Evolutionary conservation across 208 protist genomes (phyloP), one percentile per base, ranked within the genome.

Genomic region (Trypanosoma theileri): DNA sequence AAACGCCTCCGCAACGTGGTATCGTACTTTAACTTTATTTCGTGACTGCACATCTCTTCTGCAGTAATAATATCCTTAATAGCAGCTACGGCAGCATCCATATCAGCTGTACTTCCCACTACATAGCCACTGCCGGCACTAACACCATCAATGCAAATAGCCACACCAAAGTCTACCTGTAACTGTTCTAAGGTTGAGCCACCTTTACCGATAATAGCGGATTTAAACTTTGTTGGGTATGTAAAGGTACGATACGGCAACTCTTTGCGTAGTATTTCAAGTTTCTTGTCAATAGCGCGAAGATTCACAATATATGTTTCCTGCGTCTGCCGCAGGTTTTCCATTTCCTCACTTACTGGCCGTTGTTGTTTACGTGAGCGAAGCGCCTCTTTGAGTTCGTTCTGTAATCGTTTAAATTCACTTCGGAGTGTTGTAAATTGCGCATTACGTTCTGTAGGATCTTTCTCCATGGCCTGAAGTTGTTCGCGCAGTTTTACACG

Each of bases 111-210:
- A 7, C 60, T 70, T 42, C 81, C 81, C 0, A 87, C 61, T 9
- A 80, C 59, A 64, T 74, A 74, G 21, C 73, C 84, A 24, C 60
- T 45, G 6, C 78, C 81, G 19, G 28, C 17, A 41, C 48, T 59
- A 42, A 79, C 24, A 11, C 21, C 71, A 60, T 87, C 84, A 16
- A 90, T 52, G 53, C 75, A 81, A 52, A 90, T 51, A 4, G 79
- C 81, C 0, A 84, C 85, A 45, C 76, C 70, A 71, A 84, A 87
- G 73, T 87, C 79, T 12, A 66, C n/a, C 73, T 87, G 81, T 71
- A 91, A 69, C 73, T 91, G 81, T n/a, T 59, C 62, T 24, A 87
- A 68, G 56, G 79, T 85, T 13, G 80, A 77, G 3, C 85, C 79
- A 35, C 64, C 67, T 22, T 63, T 59, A 4, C 81, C 81, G n/a